phyloP scores from a whole-genome alignment of 805 yeast genomes.

The Saccharomycopsis capsularis region DNA sequence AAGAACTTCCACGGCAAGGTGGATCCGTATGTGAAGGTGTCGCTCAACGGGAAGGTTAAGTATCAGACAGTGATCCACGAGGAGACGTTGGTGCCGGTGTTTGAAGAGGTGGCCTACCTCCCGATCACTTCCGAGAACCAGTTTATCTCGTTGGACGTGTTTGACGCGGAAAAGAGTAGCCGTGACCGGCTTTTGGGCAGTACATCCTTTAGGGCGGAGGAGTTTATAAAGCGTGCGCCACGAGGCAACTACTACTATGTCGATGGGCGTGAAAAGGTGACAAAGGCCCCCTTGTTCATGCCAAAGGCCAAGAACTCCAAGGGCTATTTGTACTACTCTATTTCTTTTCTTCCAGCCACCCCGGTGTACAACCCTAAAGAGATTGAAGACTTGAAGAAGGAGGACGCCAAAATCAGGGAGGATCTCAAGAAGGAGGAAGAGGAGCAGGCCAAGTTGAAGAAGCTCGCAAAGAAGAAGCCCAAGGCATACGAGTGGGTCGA shows the following conservation, averaged over 20 bases:
- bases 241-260: conserved; percentile 42
- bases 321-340: conserved; percentile 46
- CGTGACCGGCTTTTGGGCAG: conserved; percentile 62
- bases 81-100: conserved; percentile 48
- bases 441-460: conserved; percentile 43
- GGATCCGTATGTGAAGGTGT: conserved; percentile 64
- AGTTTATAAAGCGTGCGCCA: conserved; percentile 41
- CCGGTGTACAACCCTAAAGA: conserved; percentile 59
- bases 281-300: conserved; percentile 29
- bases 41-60: conserved; percentile 49
- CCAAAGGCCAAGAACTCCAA: conserved; percentile 37
- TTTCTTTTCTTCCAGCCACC: conserved; percentile 58
- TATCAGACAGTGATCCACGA: conserved; percentile 50
- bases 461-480: conserved; percentile 50
- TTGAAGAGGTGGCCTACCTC: conserved; percentile 50
- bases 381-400: conserved; percentile 38
- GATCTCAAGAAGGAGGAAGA: conserved; percentile 31
- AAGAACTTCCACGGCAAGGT: conserved; percentile 58
- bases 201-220: conserved; percentile 42
- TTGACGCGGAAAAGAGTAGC: conserved; percentile 60
- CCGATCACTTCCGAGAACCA: conserved; percentile 59
- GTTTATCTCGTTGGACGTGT: conserved; percentile 47
- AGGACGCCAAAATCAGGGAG: conserved; percentile 33
- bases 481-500: conserved; percentile 58
- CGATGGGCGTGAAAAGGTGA: conserved; percentile 43